Percentiles rank a stretch among this genome's conserved stretches.
phyloP scores from a whole-genome alignment of 192 early-diverging fungal species.

The Coemansia sp. region DNA sequence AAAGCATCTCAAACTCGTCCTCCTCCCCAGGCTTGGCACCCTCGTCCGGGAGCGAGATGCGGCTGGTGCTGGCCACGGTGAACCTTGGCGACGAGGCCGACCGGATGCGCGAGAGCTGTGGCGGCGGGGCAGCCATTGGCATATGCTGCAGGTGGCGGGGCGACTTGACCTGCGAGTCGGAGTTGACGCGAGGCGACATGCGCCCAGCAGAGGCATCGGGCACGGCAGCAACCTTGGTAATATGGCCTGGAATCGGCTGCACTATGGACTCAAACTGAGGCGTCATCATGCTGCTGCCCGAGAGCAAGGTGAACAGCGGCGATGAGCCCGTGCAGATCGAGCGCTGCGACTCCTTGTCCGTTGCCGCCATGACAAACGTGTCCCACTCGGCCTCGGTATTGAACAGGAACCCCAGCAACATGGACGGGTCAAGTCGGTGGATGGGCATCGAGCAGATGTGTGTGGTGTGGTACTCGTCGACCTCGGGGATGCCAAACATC shows the following conservation, averaged over 20 bases:
- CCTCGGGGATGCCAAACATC: conserved; percentile 35
- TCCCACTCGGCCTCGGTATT: conserved; percentile 52
- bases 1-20: conserved; percentile 27
- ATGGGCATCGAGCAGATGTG: conserved; percentile 50
- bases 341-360: conserved; percentile 52
- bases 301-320: conserved; percentile 51
- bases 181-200: conserved; percentile 49
- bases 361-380: conserved; percentile 48
- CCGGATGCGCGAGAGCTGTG: conserved; percentile 27
- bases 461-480: conserved; percentile 50
- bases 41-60: neutral
- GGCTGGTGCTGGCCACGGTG: conserved; percentile 11
- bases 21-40: neutral
- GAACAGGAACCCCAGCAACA: conserved; percentile 55
- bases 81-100: conserved; percentile 52
- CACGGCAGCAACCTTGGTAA: conserved; percentile 15
- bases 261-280: conserved; percentile 43
- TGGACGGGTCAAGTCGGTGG: conserved; percentile 51
- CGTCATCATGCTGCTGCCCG: conserved; percentile 53
- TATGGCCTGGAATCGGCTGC: conserved; percentile 28
- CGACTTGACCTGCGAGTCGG: conserved; percentile 38
- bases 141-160: conserved; percentile 26
- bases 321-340: conserved; percentile 53
- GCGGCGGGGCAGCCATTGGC: conserved; percentile 11
- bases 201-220: conserved; percentile 19